Base-by-base conservation (phyloP, 1,284 basidiomycete genomes). In the Ustilago nuda region DNA sequence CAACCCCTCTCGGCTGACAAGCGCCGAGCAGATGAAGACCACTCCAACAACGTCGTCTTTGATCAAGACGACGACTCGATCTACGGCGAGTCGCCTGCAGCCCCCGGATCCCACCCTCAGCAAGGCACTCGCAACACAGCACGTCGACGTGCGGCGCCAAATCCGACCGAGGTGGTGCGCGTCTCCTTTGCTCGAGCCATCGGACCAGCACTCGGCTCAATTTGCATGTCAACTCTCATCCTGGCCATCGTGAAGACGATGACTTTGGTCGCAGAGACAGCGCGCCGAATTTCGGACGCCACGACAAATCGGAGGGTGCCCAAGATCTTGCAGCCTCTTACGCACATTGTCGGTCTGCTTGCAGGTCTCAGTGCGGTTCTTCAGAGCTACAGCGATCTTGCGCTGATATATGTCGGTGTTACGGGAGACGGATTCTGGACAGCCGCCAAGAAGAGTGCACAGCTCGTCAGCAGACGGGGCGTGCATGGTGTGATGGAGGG, bases 371-470 rank as follows among this genome's bases (percentile, higher is more conserved):
- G 73, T 19, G 64, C 76, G 0, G 68, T 83, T 35, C 43, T 82
- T 39, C 71, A 81, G 59, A 67, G 69, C 23, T 69, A 82, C 57
- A 94, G 93, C 87, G 90, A 90, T 46, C 92, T 94, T 79, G 93
- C 92, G 13, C 88, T 96, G 36, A 89, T 94, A 11, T 95, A 95
- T 84, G 90, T 91, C 1, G 94, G 94, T 0, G 87, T 97, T 67
- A 95, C 93, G 0, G 94, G 94, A 0, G 92, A 93, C 61, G 88
- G 91, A 1, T 96, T 95, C 86, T 92, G 93, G 88, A 89, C 89
- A 8, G 91, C 91, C 69, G 93, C 93, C 12, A 88, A 91, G 65
- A 88, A 92, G 45, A 90, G 91, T 13, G 88, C 88, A 63, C 91
- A 89, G 39, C 86, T 93, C 84, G 88, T 74, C 32, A 89, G 89